Evolutionary conservation across 495 filamentous ascomycete species (phyloP), one percentile per base, ranked within the genome.

Genomic region (Cudoniella acicularis): DNA sequence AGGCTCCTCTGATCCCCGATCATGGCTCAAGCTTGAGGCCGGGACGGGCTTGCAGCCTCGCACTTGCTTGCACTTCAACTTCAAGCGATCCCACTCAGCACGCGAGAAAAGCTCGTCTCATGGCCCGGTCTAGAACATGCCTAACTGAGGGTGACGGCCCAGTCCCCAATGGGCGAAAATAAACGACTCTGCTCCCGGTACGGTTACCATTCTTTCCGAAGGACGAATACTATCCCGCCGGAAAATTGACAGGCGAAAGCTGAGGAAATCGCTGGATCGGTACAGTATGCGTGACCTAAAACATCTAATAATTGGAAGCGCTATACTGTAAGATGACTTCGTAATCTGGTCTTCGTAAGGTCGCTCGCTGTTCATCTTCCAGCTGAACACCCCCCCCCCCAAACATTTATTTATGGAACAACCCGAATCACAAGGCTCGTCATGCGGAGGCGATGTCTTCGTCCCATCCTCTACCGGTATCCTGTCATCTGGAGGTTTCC

Each of bases 41-140:
- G 48, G 48, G 48, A 50, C 21, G 48, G 48, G 48, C 48, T 50
- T 50, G 48, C 21, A n/a, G n/a, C n/a, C n/a, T n/a, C n/a, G 20
- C 20, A 26, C 8, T 3, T 23, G 23, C n/a, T 6, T 25, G 10
- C 6, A 9, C 4, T 21, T n/a, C 8, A 9, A 9, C n/a, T 16
- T 46, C 4, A 16, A 46, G 43, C 11, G 43, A 46, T 46, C 43
- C 11, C 36, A 41, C 36, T 16, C 36, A 41, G 9, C 36, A 8
- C 36, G 8, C 36, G 36, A 8, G 36, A 9, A 8, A 8, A 41
- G 11, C 43, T 46, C 43, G 4, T 16, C 43, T 46, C 43, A 46
- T 21, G 13, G 13, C 43, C 43, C 8, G 18, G 48, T 50, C 48
- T 50, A 50, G 48, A 50, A 23, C 48, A 26, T 50, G 22, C 48